Evolutionary conservation across 805 yeast genomes (phyloP), one percentile per base, ranked within the genome.

Genomic region (Sugiyamaella boreocaroliniensis): DNA sequence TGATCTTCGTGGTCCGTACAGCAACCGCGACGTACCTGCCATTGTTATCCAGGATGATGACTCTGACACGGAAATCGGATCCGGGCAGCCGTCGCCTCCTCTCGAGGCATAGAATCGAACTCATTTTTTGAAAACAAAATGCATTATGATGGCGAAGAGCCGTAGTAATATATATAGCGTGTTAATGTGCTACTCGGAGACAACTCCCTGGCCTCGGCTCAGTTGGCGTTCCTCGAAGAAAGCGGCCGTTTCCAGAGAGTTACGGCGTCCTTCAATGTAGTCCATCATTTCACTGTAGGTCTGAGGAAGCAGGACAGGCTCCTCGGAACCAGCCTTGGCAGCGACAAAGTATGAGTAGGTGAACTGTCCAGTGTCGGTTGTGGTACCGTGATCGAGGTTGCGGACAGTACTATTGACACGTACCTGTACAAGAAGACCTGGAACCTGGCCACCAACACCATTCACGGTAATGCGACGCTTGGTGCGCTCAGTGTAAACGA

Each of bases 271-370:
- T 63, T 86, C 90, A 15, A 90, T 77, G 65, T 85, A 90, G 60
- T 82, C 85, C 82, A 90, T 89, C 95, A 89, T 90, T 68, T 90
- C 97, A 26, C 83, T 78, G 65, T 90, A 90, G 0, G 95, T 81
- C 66, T 86, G 86, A 3, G 97, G 97, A 48, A 90, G 74, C 48
- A 90, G 92, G 2, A 88, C 79, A 47, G 83, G 78, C 61, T 77
- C 64, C 55, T 65, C 65, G 48, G 55, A 58, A 47, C 56, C 64
- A 10, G 51, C 48, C 18, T 45, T 49, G 29, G 43, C 40, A 6
- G 51, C 45, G 40, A 89, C 96, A 64, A 82, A 90, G 78, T 84
- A 90, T 1, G 96, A 87, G 69, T 83, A 90, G 51, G 89, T 86
- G 66, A 90, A 90, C 14, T 89, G 80, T 15, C 97, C 97, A 11